A percentile compares a stretch with the other conserved stretches of the same genome.
Conservation (phyloP, 108 stramenopile species). For the Skeletonema marinoi region DNA sequence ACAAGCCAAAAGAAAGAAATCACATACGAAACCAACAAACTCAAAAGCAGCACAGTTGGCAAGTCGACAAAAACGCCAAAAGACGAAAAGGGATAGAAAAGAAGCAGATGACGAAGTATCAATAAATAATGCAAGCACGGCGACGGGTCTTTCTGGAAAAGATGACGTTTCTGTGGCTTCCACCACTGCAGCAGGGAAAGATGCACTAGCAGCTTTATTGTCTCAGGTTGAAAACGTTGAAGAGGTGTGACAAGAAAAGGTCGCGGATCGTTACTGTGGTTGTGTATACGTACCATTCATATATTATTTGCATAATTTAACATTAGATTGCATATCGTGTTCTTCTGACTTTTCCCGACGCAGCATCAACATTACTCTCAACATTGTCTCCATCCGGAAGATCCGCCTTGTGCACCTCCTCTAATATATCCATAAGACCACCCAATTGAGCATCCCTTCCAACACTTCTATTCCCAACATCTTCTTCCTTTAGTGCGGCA, state of each 20-base stretch:
- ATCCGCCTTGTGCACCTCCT: constrained; percentile 38
- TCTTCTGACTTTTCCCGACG: constrained; percentile 26
- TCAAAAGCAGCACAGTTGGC: not conserved
- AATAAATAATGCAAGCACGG: not conserved
- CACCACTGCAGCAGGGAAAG: not conserved
- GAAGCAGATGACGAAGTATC: too few species aligned
- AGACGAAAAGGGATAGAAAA: not conserved
- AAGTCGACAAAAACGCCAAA: not conserved
- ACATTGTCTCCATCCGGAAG: constrained; percentile 25
- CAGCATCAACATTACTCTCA: not conserved
- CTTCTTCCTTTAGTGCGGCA: constrained; percentile 17
- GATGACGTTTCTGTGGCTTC: not conserved
- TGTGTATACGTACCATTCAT: not conserved
- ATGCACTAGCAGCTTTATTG: not conserved
- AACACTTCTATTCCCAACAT: not conserved
- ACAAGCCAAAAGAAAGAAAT: constrained; percentile 2
- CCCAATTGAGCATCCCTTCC: constrained; percentile 20
- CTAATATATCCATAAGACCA: constrained; percentile 38
- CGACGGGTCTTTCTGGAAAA: not conserved
- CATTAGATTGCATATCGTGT: constrained; percentile 43
- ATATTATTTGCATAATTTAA: not conserved
- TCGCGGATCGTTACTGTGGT: not conserved
- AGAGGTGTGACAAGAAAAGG: not conserved
- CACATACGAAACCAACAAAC: not conserved
- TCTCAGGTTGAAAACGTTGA: not conserved